These are phyloP conservation scores for Hapsidospora chrysogenum DNA, from an alignment of 495 filamentous ascomycete species.

Conservation along the genomic window DNA sequence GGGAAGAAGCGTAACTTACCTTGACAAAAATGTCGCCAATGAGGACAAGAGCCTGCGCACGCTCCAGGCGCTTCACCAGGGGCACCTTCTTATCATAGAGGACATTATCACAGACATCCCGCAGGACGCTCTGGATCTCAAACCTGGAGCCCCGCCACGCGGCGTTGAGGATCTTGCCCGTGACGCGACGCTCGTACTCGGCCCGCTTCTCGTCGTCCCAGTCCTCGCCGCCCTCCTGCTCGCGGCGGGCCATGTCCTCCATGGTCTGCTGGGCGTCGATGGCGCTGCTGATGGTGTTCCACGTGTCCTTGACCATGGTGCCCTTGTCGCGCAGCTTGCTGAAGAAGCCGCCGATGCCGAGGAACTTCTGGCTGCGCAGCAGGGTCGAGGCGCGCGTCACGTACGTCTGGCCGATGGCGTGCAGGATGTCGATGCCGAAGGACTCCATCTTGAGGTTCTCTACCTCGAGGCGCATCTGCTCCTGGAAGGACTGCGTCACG, in stretches of 20 bases:
- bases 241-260: constrained; percentile 91
- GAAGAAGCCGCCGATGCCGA: constrained; percentile 91
- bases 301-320: constrained; percentile 89
- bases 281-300: constrained; percentile 93
- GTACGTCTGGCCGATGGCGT: constrained; percentile 86
- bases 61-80: constrained; percentile 71
- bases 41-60: constrained; percentile 75
- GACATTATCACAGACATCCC: constrained; percentile 62
- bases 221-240: constrained; percentile 88
- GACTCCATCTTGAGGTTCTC: constrained; percentile 99
- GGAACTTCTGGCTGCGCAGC: constrained; percentile 88
- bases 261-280: constrained; percentile 97
- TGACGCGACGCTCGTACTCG: constrained; percentile 91
- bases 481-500: constrained; percentile 77
- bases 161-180: constrained; percentile 95
- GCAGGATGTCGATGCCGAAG: constrained; percentile 92
- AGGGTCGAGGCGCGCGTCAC: constrained; percentile 71
- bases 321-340: constrained; percentile 92
- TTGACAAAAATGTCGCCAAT: constrained; percentile 76
- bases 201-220: constrained; percentile 97
- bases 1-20: constrained; percentile 32
- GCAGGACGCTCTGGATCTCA: constrained; percentile 90
- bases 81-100: constrained; percentile 67
- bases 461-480: constrained; percentile 86
- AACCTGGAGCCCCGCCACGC: constrained; percentile 96